Percentiles rank a stretch among this genome's conserved stretches.
Evolutionary conservation across 306 rosid species (phyloP).

Genomic region (Mucuna pruriens): DNA sequence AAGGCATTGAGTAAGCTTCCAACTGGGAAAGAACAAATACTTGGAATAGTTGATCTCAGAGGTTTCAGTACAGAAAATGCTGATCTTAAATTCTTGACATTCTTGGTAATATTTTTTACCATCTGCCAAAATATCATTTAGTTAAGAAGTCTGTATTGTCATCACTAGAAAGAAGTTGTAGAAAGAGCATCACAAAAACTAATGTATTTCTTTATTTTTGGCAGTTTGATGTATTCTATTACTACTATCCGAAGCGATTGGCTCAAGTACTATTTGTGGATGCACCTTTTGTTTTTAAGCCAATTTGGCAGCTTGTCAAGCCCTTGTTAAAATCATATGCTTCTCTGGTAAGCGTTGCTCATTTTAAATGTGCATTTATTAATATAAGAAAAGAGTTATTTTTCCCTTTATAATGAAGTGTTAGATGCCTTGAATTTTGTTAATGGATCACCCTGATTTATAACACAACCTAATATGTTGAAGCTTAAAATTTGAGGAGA

Average conservation of each 20-base stretch:
- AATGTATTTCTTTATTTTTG: conserved; percentile 30
- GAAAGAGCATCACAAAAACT: conserved; percentile 13
- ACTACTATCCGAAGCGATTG: conserved; percentile 83
- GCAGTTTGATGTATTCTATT: conserved; percentile 93
- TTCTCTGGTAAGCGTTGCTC: conserved; percentile 68
- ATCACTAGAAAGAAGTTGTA: conserved; percentile 20
- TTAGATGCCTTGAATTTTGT: background rate
- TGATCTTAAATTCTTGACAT: conserved; percentile 74
- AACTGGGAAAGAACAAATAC: conserved; percentile 69
- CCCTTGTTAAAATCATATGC: conserved; percentile 85
- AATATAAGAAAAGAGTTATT: conserved; percentile 13
- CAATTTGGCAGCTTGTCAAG: conserved; percentile 82
- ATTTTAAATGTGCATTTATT: background rate
- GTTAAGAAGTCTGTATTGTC: conserved; percentile 3
- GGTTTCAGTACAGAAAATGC: conserved; percentile 77
- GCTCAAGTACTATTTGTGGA: conserved; percentile 85
- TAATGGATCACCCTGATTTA: background rate
- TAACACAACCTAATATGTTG: background rate
- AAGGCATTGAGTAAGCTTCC: conserved; percentile 82
- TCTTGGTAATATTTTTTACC: conserved; percentile 61
- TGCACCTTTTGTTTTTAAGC: conserved; percentile 88
- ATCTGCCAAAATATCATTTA: conserved; percentile 26
- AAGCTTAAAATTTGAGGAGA: background rate
- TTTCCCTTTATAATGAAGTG: background rate
- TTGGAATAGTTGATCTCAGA: conserved; percentile 83